Evolutionary conservation across 352 stramenopile genomes (phyloP), one percentile per base, ranked within the genome.

Genomic region (Ophiocytium majus): DNA sequence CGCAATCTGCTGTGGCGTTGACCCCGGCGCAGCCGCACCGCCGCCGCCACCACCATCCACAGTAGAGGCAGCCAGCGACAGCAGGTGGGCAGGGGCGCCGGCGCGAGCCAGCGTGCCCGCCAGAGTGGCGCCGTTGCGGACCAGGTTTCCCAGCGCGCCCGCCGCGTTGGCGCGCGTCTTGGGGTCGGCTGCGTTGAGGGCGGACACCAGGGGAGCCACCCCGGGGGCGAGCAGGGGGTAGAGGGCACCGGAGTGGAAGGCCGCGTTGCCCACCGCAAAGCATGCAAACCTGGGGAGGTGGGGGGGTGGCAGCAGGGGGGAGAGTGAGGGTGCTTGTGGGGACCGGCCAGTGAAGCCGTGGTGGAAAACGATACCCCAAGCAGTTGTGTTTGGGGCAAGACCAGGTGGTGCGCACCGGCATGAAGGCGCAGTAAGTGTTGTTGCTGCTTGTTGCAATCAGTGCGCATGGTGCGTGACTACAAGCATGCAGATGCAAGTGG

Each of bases 231-330:
- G 90, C 0, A 85, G 79, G 0, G 90, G 49, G 85, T 97, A 98
- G 0, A 98, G 82, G 0, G 89, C 83, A 17, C 88, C 66, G 28
- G 49, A 89, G 89, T 98, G 93, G 84, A 97, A 98, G 9, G 95
- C 94, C 19, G 93, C 94, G 82, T 98, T 98, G 43, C 95, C 95
- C 43, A 98, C 92, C n/a, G 94, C 94, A 87, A 98, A 98, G 90
- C 93, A 96, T 0, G 95, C 95, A 66, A 97, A 97, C 28, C 95
- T 95, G 94, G 91, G 1, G 95, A 93, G 79, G 94, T 93, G n/a
- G 89, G 90, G 85, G n/a, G n/a, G n/a, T n/a, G n/a, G n/a, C n/a
- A n/a, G n/a, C n/a, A n/a, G n/a, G n/a, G n/a, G n/a, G n/a, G n/a
- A n/a, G n/a, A n/a, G n/a, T n/a, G n/a, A n/a, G n/a, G n/a, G n/a